phyloP scores from a whole-genome alignment of 495 filamentous ascomycete species.

The Bacidia rubella region DNA sequence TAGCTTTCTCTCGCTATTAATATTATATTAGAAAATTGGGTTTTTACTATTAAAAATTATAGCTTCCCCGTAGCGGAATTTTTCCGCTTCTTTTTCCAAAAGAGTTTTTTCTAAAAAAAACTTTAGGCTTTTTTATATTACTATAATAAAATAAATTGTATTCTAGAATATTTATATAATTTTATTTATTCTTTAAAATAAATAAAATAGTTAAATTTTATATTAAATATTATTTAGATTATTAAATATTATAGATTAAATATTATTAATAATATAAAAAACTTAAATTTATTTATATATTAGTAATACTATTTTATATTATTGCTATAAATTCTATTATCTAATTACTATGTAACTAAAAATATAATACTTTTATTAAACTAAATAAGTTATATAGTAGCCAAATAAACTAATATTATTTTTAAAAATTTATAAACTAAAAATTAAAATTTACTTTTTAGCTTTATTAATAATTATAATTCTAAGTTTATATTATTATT shows the following conservation, averaged over 20 bases:
- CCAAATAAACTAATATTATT: no score
- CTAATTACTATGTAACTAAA: not conserved
- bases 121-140: not conserved
- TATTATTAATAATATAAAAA: not conserved
- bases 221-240: not conserved
- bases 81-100: not conserved
- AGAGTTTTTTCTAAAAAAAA: not conserved
- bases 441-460: not conserved
- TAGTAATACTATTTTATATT: not conserved
- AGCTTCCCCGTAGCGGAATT: not conserved
- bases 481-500: not conserved
- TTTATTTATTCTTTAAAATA: not conserved
- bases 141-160: not conserved
- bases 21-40: not conserved
- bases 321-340: not conserved
- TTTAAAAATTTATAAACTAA: no score
- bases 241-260: not conserved
- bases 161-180: not conserved
- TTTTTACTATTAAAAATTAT: not conserved
- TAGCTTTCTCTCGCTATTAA: no score
- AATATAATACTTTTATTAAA: not conserved
- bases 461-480: not conserved
- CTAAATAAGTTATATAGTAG: no score
- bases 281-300: not conserved
- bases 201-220: not conserved